Conservation (phyloP, 78 protist genomes). For the Dictyostelium discoideum region dicty_2.7 NC_007091.3:3095001-3095500, state of each 20-base stretch:
- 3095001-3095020: background rate
- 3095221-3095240: background rate
- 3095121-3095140: background rate
- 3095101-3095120: background rate
- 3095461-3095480: background rate
- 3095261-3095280: background rate
- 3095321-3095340: background rate
- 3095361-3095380: background rate
- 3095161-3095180: background rate
- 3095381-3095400: background rate
- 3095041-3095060: background rate
- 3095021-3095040: background rate
- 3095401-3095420: background rate
- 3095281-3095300: background rate
- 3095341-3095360: background rate
- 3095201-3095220: background rate
- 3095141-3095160: background rate
- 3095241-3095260: background rate
- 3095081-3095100: too few species aligned
- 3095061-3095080: too few species aligned
- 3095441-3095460: background rate
- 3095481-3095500: background rate
- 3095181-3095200: background rate
- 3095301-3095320: background rate
- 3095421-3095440: background rate